phyloP scores from a whole-genome alignment of 257 asterid genomes.

The Salvia rosmarinus region DNA sequence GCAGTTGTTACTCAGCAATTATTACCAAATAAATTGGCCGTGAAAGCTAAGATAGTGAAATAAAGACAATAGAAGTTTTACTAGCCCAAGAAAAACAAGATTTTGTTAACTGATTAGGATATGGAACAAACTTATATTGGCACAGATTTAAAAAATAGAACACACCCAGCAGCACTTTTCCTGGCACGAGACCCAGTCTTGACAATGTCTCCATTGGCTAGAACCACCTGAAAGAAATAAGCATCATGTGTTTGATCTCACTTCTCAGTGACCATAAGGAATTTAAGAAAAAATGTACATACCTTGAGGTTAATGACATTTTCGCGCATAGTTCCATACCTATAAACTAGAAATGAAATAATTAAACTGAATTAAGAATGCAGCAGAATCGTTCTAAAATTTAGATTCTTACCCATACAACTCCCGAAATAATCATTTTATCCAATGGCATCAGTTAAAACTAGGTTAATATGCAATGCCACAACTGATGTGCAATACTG shows the following conservation, averaged over 20 bases:
- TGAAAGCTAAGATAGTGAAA: not conserved
- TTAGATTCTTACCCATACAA: constrained; percentile 15
- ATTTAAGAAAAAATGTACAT: constrained; percentile 36
- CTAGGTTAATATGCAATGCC: not conserved
- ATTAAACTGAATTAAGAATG: constrained; percentile 43
- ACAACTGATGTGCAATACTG: not conserved
- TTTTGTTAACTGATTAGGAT: not conserved
- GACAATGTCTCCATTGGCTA: constrained; percentile 85
- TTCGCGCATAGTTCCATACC: constrained; percentile 99
- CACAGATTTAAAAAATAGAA: constrained; percentile 28
- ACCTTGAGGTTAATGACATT: constrained; percentile 97
- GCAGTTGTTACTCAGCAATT: constrained; percentile 15
- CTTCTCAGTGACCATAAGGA: constrained; percentile 28
- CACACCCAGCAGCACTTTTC: constrained; percentile 98
- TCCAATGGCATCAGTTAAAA: constrained; percentile 1
- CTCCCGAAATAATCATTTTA: constrained; percentile 13
- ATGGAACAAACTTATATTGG: constrained; percentile 19
- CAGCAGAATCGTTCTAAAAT: not conserved
- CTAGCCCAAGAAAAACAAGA: not conserved
- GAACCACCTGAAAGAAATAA: constrained; percentile 66
- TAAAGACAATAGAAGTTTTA: not conserved
- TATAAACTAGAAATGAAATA: constrained; percentile 60
- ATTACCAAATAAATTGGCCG: not conserved
- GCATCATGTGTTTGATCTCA: constrained; percentile 32
- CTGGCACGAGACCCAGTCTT: constrained; percentile 98